These are phyloP conservation scores for Phytomonas sp. DNA, from an alignment of 208 protist species.

Conservation along the genomic window DNA sequence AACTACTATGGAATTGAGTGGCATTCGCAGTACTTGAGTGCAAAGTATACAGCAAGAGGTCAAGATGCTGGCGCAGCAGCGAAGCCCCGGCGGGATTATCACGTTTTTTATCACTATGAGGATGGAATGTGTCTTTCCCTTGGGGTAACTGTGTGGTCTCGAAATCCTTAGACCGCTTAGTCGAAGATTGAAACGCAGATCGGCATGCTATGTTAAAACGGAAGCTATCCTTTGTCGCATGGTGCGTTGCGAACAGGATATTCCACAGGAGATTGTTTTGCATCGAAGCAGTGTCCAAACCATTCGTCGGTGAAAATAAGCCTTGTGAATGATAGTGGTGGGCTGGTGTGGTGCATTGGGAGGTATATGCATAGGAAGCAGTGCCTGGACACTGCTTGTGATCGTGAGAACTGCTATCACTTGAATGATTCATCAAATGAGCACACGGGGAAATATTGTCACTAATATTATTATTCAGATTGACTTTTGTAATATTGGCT, in stretches of 20 bases:
- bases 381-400: not conserved
- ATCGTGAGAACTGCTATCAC: not conserved
- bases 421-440: not conserved
- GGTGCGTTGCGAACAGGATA: not conserved
- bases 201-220: not conserved
- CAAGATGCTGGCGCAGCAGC: not conserved
- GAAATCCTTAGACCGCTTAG: not conserved
- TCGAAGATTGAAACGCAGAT: not conserved
- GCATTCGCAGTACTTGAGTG: not conserved
- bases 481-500: not conserved
- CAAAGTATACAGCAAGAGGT: not conserved
- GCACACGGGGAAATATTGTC: not conserved
- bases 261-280: not conserved
- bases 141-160: not conserved
- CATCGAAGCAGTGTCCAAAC: not conserved
- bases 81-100: not conserved
- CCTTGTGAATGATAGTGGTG: not conserved
- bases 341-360: not conserved
- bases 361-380: not conserved
- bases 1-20: not conserved
- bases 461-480: constrained; percentile 9
- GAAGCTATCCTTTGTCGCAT: not conserved
- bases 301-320: not conserved
- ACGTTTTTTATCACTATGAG: not conserved
- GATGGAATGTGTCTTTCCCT: not conserved